Evolutionary conservation across 1,284 basidiomycete genomes (phyloP).

Genomic region (Leucoagaricus sp.): DNA sequence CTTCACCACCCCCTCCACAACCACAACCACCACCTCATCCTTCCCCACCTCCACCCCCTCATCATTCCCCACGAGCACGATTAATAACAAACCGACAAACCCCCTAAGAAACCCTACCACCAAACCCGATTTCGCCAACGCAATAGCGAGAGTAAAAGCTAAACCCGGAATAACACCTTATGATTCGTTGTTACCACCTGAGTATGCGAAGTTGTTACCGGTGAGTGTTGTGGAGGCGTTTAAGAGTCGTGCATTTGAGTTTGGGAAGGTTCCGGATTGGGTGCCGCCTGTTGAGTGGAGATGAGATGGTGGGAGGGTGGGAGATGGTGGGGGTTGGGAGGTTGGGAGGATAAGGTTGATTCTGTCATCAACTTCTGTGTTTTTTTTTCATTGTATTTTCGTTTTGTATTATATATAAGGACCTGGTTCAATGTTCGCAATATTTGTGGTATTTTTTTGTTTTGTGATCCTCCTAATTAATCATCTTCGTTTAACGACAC

Average conservation of each 20-base stretch:
- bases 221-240: conserved; percentile 61
- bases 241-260: conserved; percentile 60
- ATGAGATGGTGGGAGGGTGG: neutral
- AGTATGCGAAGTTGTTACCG: conserved; percentile 58
- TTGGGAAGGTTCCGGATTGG: conserved; percentile 76
- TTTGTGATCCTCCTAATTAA: no score
- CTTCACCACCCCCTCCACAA: neutral
- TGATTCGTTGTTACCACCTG: conserved; percentile 56
- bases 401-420: neutral
- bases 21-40: neutral
- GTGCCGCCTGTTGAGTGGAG: conserved; percentile 75
- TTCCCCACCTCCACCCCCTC: neutral
- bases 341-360: neutral
- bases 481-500: no score
- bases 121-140: conserved; percentile 30
- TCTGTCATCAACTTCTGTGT: no score
- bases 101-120: conserved; percentile 16
- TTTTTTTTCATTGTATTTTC: no score
- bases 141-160: conserved; percentile 46
- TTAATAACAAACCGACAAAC: conserved; percentile 16
- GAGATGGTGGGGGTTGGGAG: neutral
- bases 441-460: no score
- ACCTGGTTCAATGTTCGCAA: neutral
- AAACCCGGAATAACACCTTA: conserved; percentile 54
- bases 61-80: conserved; percentile 5